phyloP scores from a whole-genome alignment of 1,139 yeast species.

The Debaryomyces coudertii region DNA sequence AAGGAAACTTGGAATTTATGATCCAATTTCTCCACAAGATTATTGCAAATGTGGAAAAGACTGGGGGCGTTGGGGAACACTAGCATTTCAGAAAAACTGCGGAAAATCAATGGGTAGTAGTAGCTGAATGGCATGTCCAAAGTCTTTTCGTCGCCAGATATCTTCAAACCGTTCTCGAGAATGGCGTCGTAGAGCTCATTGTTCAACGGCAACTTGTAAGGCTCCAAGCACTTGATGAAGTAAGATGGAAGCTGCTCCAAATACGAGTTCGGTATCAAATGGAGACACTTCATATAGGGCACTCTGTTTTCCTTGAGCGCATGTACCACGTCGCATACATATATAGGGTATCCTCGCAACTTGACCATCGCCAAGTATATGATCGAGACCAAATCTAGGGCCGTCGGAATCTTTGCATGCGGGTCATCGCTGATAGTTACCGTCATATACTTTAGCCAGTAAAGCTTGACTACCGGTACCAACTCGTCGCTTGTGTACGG shows the following conservation, averaged over 20 bases:
- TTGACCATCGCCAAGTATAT: slow-evolving; percentile 43
- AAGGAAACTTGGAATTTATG: slow-evolving; percentile 12
- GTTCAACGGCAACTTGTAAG: slow-evolving; percentile 30
- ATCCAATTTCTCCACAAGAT: slow-evolving; percentile 17
- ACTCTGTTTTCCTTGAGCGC: slow-evolving; percentile 35
- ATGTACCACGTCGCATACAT: slow-evolving; percentile 36
- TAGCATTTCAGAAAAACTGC: slow-evolving; percentile 28
- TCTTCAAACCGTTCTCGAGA: slow-evolving; percentile 15
- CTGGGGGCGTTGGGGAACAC: slow-evolving; percentile 38
- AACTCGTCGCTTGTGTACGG: slow-evolving; percentile 27
- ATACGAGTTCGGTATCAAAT: slow-evolving; percentile 29
- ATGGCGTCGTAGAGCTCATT: slow-evolving; percentile 30
- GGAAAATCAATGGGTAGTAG: slow-evolving; percentile 41
- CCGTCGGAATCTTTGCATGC: slow-evolving; percentile 17
- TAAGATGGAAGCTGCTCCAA: slow-evolving; percentile 29
- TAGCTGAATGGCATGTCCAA: slow-evolving; percentile 24
- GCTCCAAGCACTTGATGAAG: slow-evolving; percentile 31
- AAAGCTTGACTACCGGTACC: slow-evolving; percentile 45
- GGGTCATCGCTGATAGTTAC: not conserved
- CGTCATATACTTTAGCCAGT: slow-evolving; percentile 52
- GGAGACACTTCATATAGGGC: slow-evolving; percentile 41
- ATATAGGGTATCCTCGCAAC: slow-evolving; percentile 40
- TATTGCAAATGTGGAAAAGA: slow-evolving; percentile 25
- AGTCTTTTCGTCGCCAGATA: slow-evolving; percentile 13
- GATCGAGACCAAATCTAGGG: slow-evolving; percentile 36